Evolutionary conservation across 345 rosid species (phyloP), one percentile per base, ranked within the genome.

Genomic region (Populus simonii): DNA sequence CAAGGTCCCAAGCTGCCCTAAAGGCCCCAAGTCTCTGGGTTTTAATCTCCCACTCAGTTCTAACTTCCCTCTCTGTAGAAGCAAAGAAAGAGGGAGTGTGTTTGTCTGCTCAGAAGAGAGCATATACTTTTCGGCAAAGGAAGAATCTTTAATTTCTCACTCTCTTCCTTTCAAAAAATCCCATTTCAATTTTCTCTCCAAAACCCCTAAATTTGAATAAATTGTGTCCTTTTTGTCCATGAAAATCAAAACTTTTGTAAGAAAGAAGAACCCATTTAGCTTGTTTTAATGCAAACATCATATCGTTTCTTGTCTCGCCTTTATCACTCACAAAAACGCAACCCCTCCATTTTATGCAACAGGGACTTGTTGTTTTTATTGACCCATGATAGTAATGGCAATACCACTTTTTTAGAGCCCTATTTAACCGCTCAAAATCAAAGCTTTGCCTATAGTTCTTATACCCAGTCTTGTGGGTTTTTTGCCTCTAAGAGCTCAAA

Each of bases 231-330:
- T 47, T 13, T 55, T 35, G 57, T 72, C 66, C 66, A 72, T 35
- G 66, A 72, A 35, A 20, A 33, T 29, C 8, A 66, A 2, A 66
- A 25, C 68, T 66, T 31, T 15, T 29, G 16, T 29, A 31, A 49
- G 22, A 29, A 18, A 65, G 13, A 69, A 22, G 51, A 55, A 55
- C 31, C n/a, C 66, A 53, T 57, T 22, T 38, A 71, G 5, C 71
- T 71, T 33, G 71, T 45, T 47, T 65, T 72, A 66, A 89, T 90
- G 94, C 91, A 83, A 80, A 71, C 86, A 55, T 83, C 90, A 63
- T 75, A 81, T 53, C 84, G 88, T 47, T 68, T 89, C 36, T 70
- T 93, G 74, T 85, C 89, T 80, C 92, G 92, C 68, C 83, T 90
- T 5, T 84, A 83, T 74, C 86, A 76, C 17, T 85, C 88, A 59